Conservation (phyloP, 179 eudicot species). For the Drosera spatulata region DNA sequence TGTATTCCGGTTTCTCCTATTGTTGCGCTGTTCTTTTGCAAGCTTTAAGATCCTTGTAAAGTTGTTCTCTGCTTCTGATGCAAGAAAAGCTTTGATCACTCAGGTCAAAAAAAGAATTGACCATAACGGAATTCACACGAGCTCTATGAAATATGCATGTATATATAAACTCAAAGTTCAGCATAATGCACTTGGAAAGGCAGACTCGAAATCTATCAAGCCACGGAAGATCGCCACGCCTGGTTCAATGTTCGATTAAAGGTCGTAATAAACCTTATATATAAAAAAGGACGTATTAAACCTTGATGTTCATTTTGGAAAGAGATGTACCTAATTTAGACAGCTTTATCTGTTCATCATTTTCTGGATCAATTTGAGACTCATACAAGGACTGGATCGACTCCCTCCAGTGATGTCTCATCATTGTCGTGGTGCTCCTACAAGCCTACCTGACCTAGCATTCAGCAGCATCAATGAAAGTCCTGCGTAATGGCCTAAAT, state of each 20-base stretch:
- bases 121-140: no score
- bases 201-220: no score
- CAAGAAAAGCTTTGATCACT: background rate
- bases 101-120: no score
- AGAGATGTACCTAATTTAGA: constrained; percentile 45
- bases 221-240: no score
- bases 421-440: constrained; percentile 38
- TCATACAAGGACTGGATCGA: constrained; percentile 44
- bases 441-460: background rate
- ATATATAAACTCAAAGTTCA: no score
- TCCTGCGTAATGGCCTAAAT: background rate
- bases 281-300: no score
- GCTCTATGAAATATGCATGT: no score
- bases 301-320: background rate
- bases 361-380: constrained; percentile 50
- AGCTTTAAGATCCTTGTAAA: constrained; percentile 48
- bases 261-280: no score
- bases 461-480: background rate
- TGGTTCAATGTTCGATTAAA: no score
- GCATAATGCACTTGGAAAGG: no score
- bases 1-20: constrained; percentile 19
- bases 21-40: constrained; percentile 19
- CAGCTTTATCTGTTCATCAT: constrained; percentile 53
- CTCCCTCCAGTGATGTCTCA: constrained; percentile 48
- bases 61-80: constrained; percentile 52